Conservation (phyloP, 202 grass and related monocot species). For the Elaeis oleifera region DNA sequence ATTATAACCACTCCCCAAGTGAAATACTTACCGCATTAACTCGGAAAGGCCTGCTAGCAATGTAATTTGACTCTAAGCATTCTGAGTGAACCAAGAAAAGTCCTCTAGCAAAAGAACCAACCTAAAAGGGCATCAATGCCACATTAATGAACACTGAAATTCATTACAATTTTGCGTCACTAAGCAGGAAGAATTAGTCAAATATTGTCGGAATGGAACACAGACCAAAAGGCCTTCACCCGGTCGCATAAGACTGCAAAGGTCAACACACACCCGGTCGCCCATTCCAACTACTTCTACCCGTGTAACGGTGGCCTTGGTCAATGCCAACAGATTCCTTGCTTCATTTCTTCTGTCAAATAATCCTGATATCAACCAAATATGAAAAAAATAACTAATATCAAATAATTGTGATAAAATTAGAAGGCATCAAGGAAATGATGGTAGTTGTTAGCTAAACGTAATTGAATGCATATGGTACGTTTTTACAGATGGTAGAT, state of each 20-base stretch:
- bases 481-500: no score
- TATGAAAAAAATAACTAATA: background rate
- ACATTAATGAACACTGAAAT: background rate
- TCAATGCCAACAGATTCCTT: slow-evolving; percentile 49
- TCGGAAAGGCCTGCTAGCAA: slow-evolving; percentile 92
- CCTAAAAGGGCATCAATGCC: slow-evolving; percentile 28
- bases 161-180: background rate
- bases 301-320: slow-evolving; percentile 66
- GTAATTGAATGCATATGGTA: no score
- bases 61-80: slow-evolving; percentile 91
- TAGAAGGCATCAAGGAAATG: no score
- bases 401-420: no score
- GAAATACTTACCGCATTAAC: slow-evolving; percentile 64
- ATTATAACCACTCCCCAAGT: no score
- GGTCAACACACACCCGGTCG: slow-evolving; percentile 94
- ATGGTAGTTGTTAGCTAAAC: no score
- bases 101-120: slow-evolving; percentile 75
- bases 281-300: slow-evolving; percentile 79
- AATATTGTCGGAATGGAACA: slow-evolving; percentile 8
- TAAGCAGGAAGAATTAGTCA: background rate
- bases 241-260: slow-evolving; percentile 85
- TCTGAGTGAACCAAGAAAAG: slow-evolving; percentile 96
- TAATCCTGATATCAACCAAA: slow-evolving; percentile 61
- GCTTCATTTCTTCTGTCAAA: slow-evolving; percentile 82
- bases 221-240: slow-evolving; percentile 96